phyloP scores from a whole-genome alignment of 495 filamentous ascomycete genomes.

The Letharia columbiana region DNA sequence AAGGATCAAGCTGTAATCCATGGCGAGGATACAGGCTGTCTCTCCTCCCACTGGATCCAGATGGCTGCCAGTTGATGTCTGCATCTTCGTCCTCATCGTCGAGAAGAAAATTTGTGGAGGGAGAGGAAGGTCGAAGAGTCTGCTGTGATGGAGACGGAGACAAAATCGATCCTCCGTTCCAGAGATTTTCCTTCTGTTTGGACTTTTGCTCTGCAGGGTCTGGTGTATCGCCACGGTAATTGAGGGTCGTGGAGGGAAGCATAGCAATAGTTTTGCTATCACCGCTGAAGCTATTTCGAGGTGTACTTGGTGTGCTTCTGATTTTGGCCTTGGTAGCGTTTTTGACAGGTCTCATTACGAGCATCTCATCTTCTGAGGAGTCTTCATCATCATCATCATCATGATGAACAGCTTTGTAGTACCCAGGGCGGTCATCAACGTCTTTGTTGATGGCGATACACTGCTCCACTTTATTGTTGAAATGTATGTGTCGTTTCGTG shows the following conservation, averaged over 20 bases:
- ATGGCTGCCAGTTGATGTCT: conserved; percentile 45
- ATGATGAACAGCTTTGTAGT: conserved; percentile 32
- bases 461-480: conserved; percentile 91
- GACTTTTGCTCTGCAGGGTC: conserved; percentile 47
- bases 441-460: conserved; percentile 90
- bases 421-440: conserved; percentile 57
- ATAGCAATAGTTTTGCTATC: conserved; percentile 92
- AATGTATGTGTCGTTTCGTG: conserved; percentile 82
- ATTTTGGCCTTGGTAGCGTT: conserved; percentile 38
- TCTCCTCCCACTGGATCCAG: conserved; percentile 19
- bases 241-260: conserved; percentile 84
- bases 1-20: conserved; percentile 13
- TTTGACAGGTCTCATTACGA: conserved; percentile 69
- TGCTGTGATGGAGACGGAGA: conserved; percentile 70
- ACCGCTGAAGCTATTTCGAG: conserved; percentile 43
- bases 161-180: conserved; percentile 37
- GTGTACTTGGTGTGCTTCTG: conserved; percentile 39
- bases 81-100: conserved; percentile 59
- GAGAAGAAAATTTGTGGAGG: conserved; percentile 61
- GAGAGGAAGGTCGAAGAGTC: conserved; percentile 61
- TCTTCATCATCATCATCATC: conserved; percentile 46
- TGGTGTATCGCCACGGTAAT: conserved; percentile 75
- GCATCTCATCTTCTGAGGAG: conserved; percentile 63
- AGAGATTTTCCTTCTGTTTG: conserved; percentile 43
- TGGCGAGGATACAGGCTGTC: conserved; percentile 21